Percentiles rank a stretch among this genome's conserved stretches.
phyloP scores from a whole-genome alignment of 2,329 filamentous ascomycete genomes.

The Exserohilum turcica region DNA sequence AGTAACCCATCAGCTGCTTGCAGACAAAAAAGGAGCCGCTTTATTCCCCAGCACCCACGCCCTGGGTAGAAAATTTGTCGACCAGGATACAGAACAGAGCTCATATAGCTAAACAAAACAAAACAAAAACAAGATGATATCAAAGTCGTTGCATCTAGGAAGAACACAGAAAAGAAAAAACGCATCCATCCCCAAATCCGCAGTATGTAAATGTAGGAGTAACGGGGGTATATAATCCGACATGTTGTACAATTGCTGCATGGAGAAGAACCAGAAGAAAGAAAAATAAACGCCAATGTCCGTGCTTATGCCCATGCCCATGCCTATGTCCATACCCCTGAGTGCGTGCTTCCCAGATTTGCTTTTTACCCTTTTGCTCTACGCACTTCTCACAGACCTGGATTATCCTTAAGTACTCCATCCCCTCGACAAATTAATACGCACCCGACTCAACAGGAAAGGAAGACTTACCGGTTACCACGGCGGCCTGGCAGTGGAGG shows the following conservation, averaged over 20 bases:
- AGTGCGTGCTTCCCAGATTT: neutral
- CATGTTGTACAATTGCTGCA: no score
- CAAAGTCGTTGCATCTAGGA: neutral
- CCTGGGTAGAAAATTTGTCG: neutral
- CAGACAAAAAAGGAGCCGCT: neutral
- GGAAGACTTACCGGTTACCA: conserved; percentile 41
- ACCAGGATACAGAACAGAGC: neutral
- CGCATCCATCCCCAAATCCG: no score
- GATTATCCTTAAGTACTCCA: conserved; percentile 38
- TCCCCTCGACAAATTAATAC: conserved; percentile 42
- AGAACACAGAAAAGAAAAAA: no score
- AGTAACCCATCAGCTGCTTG: conserved; percentile 4
- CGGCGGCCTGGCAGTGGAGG: conserved; percentile 41
- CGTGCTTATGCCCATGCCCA: neutral
- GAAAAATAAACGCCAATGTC: neutral
- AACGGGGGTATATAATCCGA: no score
- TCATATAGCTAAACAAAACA: no score
- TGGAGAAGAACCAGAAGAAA: no score
- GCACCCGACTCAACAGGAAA: conserved; percentile 20
- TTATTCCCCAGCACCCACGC: no score
- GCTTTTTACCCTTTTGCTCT: neutral
- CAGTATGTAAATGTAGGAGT: no score
- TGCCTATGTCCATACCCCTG: neutral
- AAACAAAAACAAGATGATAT: neutral
- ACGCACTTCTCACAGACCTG: conserved; percentile 18